Conservation (phyloP, 2,329 filamentous ascomycete genomes). For the Aspergillus persii region DNA sequence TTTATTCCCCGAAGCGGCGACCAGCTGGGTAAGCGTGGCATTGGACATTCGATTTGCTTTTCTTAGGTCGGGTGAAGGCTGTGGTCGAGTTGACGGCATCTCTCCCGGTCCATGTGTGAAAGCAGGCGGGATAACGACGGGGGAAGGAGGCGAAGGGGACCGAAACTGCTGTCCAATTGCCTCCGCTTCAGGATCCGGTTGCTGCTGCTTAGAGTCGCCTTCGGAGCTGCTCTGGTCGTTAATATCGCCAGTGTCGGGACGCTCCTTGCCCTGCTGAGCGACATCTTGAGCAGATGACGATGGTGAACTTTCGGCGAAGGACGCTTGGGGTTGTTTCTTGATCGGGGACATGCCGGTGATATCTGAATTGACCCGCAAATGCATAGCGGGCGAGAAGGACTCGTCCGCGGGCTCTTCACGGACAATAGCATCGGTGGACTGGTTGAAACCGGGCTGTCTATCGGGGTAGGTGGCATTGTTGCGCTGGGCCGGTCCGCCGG, state of each 20-base stretch:
- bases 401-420: slow-evolving; percentile 26
- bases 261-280: slow-evolving; percentile 22
- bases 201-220: slow-evolving; percentile 31
- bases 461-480: slow-evolving; percentile 19
- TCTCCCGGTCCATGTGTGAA: slow-evolving; percentile 74
- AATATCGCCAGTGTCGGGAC: slow-evolving; percentile 23
- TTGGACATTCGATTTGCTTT: slow-evolving; percentile 80
- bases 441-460: slow-evolving; percentile 29
- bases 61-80: slow-evolving; percentile 73
- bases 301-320: slow-evolving; percentile 31
- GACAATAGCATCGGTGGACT: slow-evolving; percentile 37
- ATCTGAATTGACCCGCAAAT: slow-evolving; percentile 34
- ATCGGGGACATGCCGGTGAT: slow-evolving; percentile 23
- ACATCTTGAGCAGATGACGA: slow-evolving; percentile 38
- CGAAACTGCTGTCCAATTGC: slow-evolving; percentile 35
- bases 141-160: slow-evolving; percentile 65
- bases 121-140: slow-evolving; percentile 73
- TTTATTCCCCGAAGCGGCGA: slow-evolving; percentile 62
- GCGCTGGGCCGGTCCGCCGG: slow-evolving; percentile 28
- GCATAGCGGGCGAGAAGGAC: slow-evolving; percentile 19
- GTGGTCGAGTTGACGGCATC: slow-evolving; percentile 66
- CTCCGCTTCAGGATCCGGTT: slow-evolving; percentile 22
- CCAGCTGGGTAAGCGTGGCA: slow-evolving; percentile 76
- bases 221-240: slow-evolving; percentile 43
- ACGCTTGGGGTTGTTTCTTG: slow-evolving; percentile 13